Conservation (phyloP, 2,329 filamentous ascomycete genomes). For the Clonostachys rosea region DNA sequence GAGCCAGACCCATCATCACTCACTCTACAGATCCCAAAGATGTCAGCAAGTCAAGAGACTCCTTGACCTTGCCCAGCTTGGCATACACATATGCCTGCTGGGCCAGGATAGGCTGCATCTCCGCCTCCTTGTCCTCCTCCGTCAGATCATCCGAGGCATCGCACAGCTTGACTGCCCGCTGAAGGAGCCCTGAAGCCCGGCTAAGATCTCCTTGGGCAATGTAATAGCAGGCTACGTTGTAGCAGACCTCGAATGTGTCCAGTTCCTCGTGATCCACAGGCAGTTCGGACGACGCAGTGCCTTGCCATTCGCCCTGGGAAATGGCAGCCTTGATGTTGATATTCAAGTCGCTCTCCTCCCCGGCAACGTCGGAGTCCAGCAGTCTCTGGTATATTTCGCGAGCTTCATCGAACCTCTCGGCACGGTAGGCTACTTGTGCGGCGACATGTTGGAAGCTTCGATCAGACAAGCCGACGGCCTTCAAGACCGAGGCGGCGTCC, state of each 20-base stretch:
- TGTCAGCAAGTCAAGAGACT: constrained; percentile 59
- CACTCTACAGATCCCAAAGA: constrained; percentile 60
- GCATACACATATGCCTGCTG: constrained; percentile 72
- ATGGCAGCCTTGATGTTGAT: constrained; percentile 73
- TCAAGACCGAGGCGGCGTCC: constrained; percentile 51
- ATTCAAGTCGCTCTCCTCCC: constrained; percentile 68
- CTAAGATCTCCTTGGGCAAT: constrained; percentile 65
- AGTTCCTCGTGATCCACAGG: constrained; percentile 55
- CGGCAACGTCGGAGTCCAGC: constrained; percentile 36
- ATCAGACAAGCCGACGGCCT: constrained; percentile 19
- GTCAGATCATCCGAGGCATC: constrained; percentile 68
- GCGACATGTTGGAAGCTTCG: constrained; percentile 46
- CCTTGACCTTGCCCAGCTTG: constrained; percentile 59
- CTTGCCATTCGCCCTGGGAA: constrained; percentile 70
- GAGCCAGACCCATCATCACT: constrained; percentile 16
- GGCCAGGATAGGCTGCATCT: constrained; percentile 70
- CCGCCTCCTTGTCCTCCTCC: constrained; percentile 69
- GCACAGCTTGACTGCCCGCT: constrained; percentile 66
- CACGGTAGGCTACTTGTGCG: constrained; percentile 68
- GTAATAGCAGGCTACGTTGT: constrained; percentile 71
- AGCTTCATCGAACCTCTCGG: constrained; percentile 67
- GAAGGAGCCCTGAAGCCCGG: constrained; percentile 62
- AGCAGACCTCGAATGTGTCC: constrained; percentile 76
- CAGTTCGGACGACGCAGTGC: constrained; percentile 33
- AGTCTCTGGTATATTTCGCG: constrained; percentile 59